phyloP scores from a whole-genome alignment of 1,139 yeast species.

The Geotrichum candidum region DNA sequence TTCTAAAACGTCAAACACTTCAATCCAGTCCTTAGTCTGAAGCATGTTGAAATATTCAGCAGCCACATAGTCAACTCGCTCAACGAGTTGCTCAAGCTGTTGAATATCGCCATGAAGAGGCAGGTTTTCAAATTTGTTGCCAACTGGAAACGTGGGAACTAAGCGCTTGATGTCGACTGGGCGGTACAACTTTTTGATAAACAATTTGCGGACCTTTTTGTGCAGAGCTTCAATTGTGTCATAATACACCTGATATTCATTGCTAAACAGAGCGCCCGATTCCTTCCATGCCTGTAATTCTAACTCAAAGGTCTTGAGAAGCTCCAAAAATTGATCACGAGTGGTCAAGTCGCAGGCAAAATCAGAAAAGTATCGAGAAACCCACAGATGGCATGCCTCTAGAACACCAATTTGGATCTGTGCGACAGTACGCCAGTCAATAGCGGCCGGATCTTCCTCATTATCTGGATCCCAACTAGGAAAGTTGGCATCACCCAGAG shows the following conservation, averaged over 20 bases:
- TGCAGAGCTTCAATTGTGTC: conserved; percentile 50
- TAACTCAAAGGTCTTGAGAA: conserved; percentile 62
- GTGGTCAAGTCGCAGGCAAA: conserved; percentile 64
- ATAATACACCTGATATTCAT: conserved; percentile 30
- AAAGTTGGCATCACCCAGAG: background rate
- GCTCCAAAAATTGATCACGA: conserved; percentile 56
- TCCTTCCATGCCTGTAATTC: conserved; percentile 61
- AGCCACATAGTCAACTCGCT: conserved; percentile 57
- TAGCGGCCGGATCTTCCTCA: conserved; percentile 32
- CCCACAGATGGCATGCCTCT: conserved; percentile 67
- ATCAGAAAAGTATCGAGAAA: conserved; percentile 67
- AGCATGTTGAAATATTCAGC: conserved; percentile 55
- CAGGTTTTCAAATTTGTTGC: conserved; percentile 22
- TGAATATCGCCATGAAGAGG: conserved; percentile 23
- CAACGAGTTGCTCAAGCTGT: conserved; percentile 50
- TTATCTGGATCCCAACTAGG: conserved; percentile 40
- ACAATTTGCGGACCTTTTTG: conserved; percentile 62
- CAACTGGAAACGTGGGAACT: conserved; percentile 24
- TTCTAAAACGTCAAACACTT: conserved; percentile 67
- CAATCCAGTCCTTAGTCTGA: conserved; percentile 74
- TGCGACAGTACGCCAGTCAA: conserved; percentile 54
- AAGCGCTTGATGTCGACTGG: conserved; percentile 45
- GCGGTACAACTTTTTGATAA: conserved; percentile 72
- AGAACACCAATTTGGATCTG: conserved; percentile 77
- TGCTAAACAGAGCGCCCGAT: conserved; percentile 29